Conservation (phyloP, 768 basidiomycete genomes). For the Leucosporidium scottii region DNA sequence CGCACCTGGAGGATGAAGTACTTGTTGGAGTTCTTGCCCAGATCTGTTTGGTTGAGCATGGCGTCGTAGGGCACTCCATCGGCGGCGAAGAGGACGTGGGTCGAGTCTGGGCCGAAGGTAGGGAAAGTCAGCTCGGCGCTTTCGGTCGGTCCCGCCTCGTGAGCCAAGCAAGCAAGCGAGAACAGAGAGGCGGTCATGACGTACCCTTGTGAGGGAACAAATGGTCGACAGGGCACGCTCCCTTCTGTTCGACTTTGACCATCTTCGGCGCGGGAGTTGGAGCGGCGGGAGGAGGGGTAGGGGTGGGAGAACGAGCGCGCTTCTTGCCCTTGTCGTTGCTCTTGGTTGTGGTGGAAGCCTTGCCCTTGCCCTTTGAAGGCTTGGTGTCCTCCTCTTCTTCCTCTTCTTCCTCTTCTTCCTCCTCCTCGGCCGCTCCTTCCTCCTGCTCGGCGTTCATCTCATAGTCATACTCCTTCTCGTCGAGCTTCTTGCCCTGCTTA, state of each 20-base stretch:
- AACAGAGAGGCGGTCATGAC: not conserved
- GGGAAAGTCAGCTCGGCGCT: too few relatives aligned
- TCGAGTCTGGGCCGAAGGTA: not conserved
- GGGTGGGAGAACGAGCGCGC: not conserved
- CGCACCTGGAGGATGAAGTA: not conserved
- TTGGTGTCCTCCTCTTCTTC: not conserved
- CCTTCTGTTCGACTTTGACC: not conserved
- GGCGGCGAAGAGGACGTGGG: not conserved
- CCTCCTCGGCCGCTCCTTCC: not conserved
- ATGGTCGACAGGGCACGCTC: not conserved
- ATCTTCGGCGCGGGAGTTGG: not conserved
- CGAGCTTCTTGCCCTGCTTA: not conserved
- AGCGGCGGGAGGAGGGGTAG: not conserved
- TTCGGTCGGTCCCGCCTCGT: too few relatives aligned
- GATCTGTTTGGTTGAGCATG: not conserved
- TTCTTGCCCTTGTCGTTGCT: not conserved
- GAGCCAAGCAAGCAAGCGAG: not conserved
- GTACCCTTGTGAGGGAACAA: not conserved
- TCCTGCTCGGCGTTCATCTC: not conserved
- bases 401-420: not conserved
- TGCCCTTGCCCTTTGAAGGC: not conserved
- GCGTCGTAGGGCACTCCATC: not conserved
- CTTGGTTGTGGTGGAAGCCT: not conserved
- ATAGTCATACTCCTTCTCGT: not conserved
- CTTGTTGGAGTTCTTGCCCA: constrained; percentile 1